A percentile compares a stretch with the other conserved stretches of the same genome.
Conservation (phyloP, 768 basidiomycete species). For the Amanita rimosa region DNA sequence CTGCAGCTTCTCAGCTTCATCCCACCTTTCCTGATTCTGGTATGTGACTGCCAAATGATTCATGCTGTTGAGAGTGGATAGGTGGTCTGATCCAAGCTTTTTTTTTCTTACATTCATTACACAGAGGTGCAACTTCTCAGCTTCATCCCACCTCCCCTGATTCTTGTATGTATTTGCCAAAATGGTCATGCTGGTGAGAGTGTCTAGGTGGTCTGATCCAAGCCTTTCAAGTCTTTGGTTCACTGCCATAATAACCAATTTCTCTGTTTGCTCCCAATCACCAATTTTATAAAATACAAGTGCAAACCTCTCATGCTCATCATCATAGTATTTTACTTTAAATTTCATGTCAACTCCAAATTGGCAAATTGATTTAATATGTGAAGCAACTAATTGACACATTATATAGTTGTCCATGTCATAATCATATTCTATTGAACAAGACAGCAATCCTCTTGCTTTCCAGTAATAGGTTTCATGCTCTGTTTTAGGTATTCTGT, state of each 20-base stretch:
- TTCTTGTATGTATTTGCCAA: not conserved
- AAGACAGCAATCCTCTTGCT: too few species aligned
- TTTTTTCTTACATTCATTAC: too few species aligned
- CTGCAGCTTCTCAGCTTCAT: not conserved
- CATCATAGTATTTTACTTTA: not conserved
- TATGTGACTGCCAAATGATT: too few species aligned
- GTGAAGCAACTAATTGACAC: conserved; percentile 1
- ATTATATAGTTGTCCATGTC: not conserved
- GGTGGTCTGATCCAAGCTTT: too few species aligned
- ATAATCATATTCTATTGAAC: too few species aligned
- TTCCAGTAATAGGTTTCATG: too few species aligned
- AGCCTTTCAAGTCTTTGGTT: not conserved
- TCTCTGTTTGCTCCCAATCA: not conserved
- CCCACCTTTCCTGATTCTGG: too few species aligned
- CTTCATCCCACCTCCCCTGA: not conserved
- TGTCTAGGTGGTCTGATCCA: not conserved
- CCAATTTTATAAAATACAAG: not conserved
- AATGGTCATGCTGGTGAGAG: not conserved
- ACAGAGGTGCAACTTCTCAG: too few species aligned
- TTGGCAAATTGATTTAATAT: conserved; percentile 1
- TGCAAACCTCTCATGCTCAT: not conserved
- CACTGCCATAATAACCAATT: not conserved
- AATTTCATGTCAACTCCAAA: not conserved
- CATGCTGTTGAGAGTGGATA: too few species aligned
- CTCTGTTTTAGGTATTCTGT: too few species aligned